Base-by-base conservation (phyloP, 345 rosid species). In the Noccaea caerulescens region DNA sequence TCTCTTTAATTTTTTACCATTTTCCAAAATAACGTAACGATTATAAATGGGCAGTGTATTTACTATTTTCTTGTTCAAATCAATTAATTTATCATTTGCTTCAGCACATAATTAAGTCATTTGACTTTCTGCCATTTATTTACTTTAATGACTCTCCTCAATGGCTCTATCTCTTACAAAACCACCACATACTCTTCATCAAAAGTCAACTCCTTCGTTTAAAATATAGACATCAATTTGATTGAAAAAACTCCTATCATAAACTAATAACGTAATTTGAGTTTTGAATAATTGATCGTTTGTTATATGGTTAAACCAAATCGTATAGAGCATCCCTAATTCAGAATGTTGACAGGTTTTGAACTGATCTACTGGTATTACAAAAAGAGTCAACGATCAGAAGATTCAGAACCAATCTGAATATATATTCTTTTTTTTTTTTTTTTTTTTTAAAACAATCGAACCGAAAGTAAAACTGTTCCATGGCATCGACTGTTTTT, bases 71-170 rank as follows among this genome's bases (percentile, higher is more conserved):
- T 23, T 72, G 16, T n/a, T 42, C 8, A 47, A 37, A 27, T 50
- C 30, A 2, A 30, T 46, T 53, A 27, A 27, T 27, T 62, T 18
- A 23, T 1, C 3, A 62, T 20, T 46, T 54, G 13, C 16, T 46
- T 57, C 59, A 56, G 58, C 33, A 14, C 45, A 46, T 47, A 55
- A 46, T 63, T 38, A 76, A 63, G 55, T 55, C 53, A 62, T 69
- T 62, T 76, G 79, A 76, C 79, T 76, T 69, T 73, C 45, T 69
- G 71, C 38, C 65, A 14, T 5, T 8, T 45, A 38, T 4, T 27
- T 46, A 60, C 39, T 68, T 53, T 68, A 68, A 61, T 62, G 12
- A 39, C 30, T 53, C 44, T 11, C 64, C 36, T 67, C 38, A 43
- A 13, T 68, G 68, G 41, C 66, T 66, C 38, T 53, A 13, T 68